Percentiles rank a stretch among this genome's conserved stretches.
These are phyloP conservation scores for Dioscorea cayenensis DNA, from an alignment of 116 monocot genomes.

Conservation along the genomic window DNA sequence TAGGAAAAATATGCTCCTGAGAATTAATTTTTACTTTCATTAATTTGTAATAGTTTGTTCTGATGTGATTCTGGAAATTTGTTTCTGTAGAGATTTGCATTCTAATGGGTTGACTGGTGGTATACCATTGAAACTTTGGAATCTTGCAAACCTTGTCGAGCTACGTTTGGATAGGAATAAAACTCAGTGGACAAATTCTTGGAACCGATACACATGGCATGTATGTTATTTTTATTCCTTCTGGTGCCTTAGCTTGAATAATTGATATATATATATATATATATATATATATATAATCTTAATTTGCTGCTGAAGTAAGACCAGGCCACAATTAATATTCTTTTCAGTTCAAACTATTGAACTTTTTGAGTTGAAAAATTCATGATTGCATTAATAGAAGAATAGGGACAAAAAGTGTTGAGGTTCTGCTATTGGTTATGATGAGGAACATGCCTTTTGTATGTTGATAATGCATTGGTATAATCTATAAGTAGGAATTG, in stretches of 20 bases:
- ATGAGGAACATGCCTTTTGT: no score
- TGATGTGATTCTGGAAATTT: conserved; percentile 2
- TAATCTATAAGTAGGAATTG: no score
- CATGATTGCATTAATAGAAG: neutral
- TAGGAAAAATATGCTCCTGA: conserved; percentile 13
- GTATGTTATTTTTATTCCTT: conserved; percentile 22
- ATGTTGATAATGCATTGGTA: no score
- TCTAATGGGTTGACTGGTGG: conserved; percentile 63
- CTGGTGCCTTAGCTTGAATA: neutral
- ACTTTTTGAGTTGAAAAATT: neutral
- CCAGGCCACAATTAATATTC: neutral
- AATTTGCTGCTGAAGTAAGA: no score
- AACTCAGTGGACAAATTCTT: conserved; percentile 62
- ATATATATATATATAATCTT: no score
- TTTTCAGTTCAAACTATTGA: neutral
- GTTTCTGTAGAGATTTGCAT: conserved; percentile 49
- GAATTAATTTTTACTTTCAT: neutral
- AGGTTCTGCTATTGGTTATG: no score
- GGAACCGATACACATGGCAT: conserved; percentile 21
- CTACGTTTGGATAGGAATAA: conserved; percentile 65
- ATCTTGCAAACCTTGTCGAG: conserved; percentile 54
- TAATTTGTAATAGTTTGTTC: neutral
- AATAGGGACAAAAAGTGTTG: neutral
- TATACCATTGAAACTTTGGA: conserved; percentile 59
- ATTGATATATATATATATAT: neutral